Evolutionary conservation across 768 basidiomycete species (phyloP), one percentile per base, ranked within the genome.

Genomic region (Sporobolomyces roseus): DNA sequence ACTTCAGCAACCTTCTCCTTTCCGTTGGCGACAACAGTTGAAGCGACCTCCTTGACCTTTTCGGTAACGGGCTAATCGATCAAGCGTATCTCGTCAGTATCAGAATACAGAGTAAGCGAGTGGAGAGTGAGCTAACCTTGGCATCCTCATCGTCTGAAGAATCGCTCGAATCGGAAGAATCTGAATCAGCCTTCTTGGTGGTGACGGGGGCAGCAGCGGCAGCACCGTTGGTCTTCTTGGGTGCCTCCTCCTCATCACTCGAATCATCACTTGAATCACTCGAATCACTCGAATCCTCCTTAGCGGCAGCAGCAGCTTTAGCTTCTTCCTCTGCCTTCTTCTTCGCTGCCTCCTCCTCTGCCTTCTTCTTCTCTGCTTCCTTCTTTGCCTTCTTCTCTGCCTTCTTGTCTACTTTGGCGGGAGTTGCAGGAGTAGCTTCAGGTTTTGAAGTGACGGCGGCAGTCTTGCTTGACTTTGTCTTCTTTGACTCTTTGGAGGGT

Each of bases 311-410:
- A 14, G 56, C 56, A 17, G 56, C 58, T 5, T 27, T 41, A 6
- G 35, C 30, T 29, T 52, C 58, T 54, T 66, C 67, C 62, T 68
- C 67, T 25, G 49, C 62, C 61, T 58, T 53, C 29, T 61, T 61
- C 68, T 59, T 63, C 55, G 81, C 81, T 19, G 80, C 80, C 59
- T 78, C 79, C 67, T 64, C 68, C 41, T 64, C 58, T 52, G 64
- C 62, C 30, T 59, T 36, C 50, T 67, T 63, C 35, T 68, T 56
- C 46, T 70, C 74, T 27, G 63, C 62, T 52, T 66, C 56, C 66
- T 66, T 63, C 27, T 46, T 53, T 1, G 68, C 63, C 52, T 58
- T 62, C 64, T 70, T 70, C 46, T 69, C 65, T 41, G 52, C 52
- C 61, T 63, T 64, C 65, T 73, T 73, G 59, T 62, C 54, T n/a